phyloP scores from a whole-genome alignment of 1,284 basidiomycete genomes.

The Takashimella koratensis region DNA sequence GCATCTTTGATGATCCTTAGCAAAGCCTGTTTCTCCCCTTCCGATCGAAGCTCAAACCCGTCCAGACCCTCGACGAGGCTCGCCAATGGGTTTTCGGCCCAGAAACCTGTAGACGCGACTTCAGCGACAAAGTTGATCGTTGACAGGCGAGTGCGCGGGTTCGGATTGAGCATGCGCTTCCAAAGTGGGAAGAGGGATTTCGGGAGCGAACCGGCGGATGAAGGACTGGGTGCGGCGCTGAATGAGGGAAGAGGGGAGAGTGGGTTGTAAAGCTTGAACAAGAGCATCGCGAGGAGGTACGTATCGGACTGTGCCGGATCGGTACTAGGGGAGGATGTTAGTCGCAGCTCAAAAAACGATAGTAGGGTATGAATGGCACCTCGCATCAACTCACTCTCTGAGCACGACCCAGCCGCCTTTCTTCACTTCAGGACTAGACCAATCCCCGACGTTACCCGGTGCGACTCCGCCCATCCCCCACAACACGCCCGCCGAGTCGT shows the following conservation, averaged over 20 bases:
- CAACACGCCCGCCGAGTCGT: conserved; percentile 42
- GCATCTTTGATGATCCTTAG: conserved; percentile 79
- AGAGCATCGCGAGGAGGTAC: conserved; percentile 78
- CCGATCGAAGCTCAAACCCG: conserved; percentile 76
- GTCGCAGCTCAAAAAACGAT: neutral
- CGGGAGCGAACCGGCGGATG: conserved; percentile 76
- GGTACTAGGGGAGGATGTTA: conserved; percentile 52
- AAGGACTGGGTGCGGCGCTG: conserved; percentile 64
- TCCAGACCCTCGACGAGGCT: conserved; percentile 82
- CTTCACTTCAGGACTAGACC: conserved; percentile 81
- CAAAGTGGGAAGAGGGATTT: conserved; percentile 69
- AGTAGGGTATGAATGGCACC: neutral
- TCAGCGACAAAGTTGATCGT: conserved; percentile 76
- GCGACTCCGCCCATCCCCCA: conserved; percentile 69
- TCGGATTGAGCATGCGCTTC: conserved; percentile 85
- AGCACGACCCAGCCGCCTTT: conserved; percentile 77
- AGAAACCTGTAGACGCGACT: conserved; percentile 70
- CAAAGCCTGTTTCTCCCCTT: conserved; percentile 73
- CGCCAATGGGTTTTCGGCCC: conserved; percentile 76
- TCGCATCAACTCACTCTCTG: conserved; percentile 63
- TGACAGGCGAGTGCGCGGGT: conserved; percentile 71
- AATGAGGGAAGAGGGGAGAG: conserved; percentile 62
- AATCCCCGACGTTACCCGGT: conserved; percentile 58
- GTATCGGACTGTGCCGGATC: conserved; percentile 72
- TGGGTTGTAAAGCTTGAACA: conserved; percentile 83